A percentile compares a stretch with the other conserved stretches of the same genome.
Evolutionary conservation across 2,329 filamentous ascomycete genomes (phyloP).

Genomic region (Claviceps maximensis): DNA sequence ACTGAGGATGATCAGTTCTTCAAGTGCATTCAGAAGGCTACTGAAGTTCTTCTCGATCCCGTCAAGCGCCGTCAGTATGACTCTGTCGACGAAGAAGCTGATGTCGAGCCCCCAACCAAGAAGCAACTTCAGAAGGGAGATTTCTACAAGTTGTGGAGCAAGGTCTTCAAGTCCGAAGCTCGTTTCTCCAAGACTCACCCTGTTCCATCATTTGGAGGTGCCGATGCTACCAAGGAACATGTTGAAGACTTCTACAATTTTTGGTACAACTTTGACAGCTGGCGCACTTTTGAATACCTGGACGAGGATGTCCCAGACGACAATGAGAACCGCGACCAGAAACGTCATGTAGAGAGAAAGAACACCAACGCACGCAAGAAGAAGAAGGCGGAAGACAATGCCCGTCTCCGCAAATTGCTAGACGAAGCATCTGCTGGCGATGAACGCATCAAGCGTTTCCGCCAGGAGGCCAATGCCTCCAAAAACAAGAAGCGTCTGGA

Average conservation of each 20-base stretch:
- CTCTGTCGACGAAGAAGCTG: constrained; percentile 86
- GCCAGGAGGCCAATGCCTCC: constrained; percentile 75
- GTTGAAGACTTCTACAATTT: constrained; percentile 98
- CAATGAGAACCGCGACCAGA: constrained; percentile 98
- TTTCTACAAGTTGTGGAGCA: constrained; percentile 90
- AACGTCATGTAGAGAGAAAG: constrained; percentile 96
- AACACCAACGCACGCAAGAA: constrained; percentile 96
- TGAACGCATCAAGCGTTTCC: constrained; percentile 96
- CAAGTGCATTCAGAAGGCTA: constrained; percentile 99
- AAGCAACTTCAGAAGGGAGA: constrained; percentile 76
- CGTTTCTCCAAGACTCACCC: constrained; percentile 89
- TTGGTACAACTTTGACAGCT: constrained; percentile 99
- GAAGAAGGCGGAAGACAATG: constrained; percentile 97
- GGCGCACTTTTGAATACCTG: constrained; percentile 94
- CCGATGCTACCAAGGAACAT: constrained; percentile 72
- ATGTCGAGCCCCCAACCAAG: constrained; percentile 85
- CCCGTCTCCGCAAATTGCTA: constrained; percentile 76
- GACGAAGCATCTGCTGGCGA: constrained; percentile 76
- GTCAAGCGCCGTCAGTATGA: constrained; percentile 90
- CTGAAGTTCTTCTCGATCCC: constrained; percentile 84
- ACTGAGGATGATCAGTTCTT: constrained; percentile 96
- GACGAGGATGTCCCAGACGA: constrained; percentile 98
- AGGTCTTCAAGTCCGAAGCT: constrained; percentile 79
- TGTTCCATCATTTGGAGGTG: constrained; percentile 74
- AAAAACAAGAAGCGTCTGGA: constrained; percentile 95